phyloP scores from a whole-genome alignment of 78 protist species.

The Dictyostelium purpureum region DNA sequence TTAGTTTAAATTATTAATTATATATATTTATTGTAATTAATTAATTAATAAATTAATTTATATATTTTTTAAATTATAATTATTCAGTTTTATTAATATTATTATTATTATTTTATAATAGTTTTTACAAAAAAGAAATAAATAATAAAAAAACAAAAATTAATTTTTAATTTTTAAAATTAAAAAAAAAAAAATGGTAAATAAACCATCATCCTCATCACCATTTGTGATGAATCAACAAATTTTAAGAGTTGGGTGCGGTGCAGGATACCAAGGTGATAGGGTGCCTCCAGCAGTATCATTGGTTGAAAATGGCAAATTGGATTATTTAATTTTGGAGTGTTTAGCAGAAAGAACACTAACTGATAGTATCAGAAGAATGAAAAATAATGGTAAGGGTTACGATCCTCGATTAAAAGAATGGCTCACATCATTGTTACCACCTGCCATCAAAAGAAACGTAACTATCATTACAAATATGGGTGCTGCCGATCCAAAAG shows the following conservation, averaged over 20 bases:
- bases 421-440: slow-evolving; percentile 37
- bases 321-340: slow-evolving; percentile 56
- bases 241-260: slow-evolving; percentile 56
- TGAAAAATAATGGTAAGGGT: slow-evolving; percentile 65
- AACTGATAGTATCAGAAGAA: slow-evolving; percentile 58
- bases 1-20: no score
- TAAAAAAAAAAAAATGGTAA: not conserved
- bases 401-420: slow-evolving; percentile 59
- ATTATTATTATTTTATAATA: no score
- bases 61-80: no score
- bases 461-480: slow-evolving; percentile 63
- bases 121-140: not conserved
- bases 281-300: slow-evolving; percentile 68
- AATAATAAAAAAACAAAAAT: not conserved
- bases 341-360: slow-evolving; percentile 76
- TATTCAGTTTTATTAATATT: no score
- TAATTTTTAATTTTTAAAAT: not conserved
- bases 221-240: not conserved
- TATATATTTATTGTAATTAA: no score
- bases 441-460: slow-evolving; percentile 4
- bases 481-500: slow-evolving; percentile 79
- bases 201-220: not conserved
- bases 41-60: no score
- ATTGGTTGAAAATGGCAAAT: slow-evolving; percentile 46
- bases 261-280: slow-evolving; percentile 79